These are phyloP conservation scores for Galium porrigens DNA, from an alignment of 305 asterid genomes.

Conservation along the genomic window DNA sequence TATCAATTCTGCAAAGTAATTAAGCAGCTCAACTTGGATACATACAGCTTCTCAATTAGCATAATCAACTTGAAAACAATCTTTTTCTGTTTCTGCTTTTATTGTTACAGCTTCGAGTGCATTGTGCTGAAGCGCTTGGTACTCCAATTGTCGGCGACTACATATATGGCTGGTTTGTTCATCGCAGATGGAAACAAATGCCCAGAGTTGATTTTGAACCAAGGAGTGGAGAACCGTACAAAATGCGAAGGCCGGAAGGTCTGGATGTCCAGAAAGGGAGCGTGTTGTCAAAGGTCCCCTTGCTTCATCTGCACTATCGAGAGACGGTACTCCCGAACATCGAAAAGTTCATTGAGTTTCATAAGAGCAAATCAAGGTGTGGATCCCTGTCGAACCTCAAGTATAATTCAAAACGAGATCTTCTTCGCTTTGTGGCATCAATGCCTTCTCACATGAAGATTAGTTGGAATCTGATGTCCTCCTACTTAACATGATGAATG, in stretches of 20 bases:
- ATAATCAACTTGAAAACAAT: background rate
- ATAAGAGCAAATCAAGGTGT: conserved; percentile 17
- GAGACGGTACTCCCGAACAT: conserved; percentile 76
- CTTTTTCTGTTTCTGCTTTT: background rate
- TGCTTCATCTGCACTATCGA: conserved; percentile 73
- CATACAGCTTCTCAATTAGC: background rate
- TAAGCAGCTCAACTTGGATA: background rate
- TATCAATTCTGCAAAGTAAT: background rate
- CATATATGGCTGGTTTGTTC: conserved; percentile 78
- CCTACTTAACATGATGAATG: conserved; percentile 35
- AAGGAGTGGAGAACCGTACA: conserved; percentile 53
- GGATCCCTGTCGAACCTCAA: conserved; percentile 11
- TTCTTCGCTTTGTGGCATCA: conserved; percentile 63
- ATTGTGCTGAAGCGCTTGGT: conserved; percentile 87
- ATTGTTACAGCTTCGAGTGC: conserved; percentile 59
- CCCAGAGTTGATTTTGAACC: conserved; percentile 75
- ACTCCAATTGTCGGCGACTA: conserved; percentile 88
- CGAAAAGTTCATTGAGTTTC: conserved; percentile 45
- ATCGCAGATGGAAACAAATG: conserved; percentile 75
- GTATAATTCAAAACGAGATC: conserved; percentile 30
- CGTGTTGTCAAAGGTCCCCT: conserved; percentile 71
- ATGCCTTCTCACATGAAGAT: conserved; percentile 92
- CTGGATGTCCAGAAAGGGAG: conserved; percentile 88
- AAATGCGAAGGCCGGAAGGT: conserved; percentile 59
- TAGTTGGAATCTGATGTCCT: conserved; percentile 92